These are phyloP conservation scores for Pichia ethanolica DNA, from an alignment of 805 yeast species.

Conservation along the genomic window DNA sequence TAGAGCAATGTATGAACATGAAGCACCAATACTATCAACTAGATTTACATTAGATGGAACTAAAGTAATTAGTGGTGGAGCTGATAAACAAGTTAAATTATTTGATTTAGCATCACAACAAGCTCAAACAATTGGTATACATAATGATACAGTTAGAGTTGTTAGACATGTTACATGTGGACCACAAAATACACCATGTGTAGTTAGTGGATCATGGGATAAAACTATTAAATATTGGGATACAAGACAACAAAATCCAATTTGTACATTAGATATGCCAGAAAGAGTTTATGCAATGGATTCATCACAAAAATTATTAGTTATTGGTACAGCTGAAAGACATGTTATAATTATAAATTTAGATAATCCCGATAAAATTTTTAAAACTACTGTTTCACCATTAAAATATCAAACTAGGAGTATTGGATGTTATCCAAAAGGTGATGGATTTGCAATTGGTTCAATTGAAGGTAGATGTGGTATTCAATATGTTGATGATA, in stretches of 20 bases:
- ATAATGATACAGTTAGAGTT: slow-evolving; percentile 69
- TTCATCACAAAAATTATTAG: slow-evolving; percentile 67
- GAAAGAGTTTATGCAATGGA: slow-evolving; percentile 92
- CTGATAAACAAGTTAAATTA: slow-evolving; percentile 79
- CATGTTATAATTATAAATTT: slow-evolving; percentile 72
- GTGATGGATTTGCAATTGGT: slow-evolving; percentile 88
- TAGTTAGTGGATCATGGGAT: slow-evolving; percentile 96
- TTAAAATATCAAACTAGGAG: slow-evolving; percentile 85
- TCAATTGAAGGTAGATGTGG: slow-evolving; percentile 95
- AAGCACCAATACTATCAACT: slow-evolving; percentile 75
- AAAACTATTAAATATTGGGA: slow-evolving; percentile 95
- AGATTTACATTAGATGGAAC: slow-evolving; percentile 86
- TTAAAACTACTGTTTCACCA: slow-evolving; percentile 67
- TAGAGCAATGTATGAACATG: slow-evolving; percentile 82
- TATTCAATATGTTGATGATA: slow-evolving; percentile 82
- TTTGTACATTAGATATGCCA: slow-evolving; percentile 75
- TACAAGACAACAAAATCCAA: slow-evolving; percentile 73
- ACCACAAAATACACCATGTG: slow-evolving; percentile 70
- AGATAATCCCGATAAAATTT: slow-evolving; percentile 74
- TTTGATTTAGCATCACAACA: slow-evolving; percentile 82
- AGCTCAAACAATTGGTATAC: slow-evolving; percentile 75
- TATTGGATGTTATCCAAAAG: slow-evolving; percentile 80
- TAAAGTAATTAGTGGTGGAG: slow-evolving; percentile 81
- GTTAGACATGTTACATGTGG: slow-evolving; percentile 80
- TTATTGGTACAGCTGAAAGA: slow-evolving; percentile 91